These are phyloP conservation scores for Pyrenophora teres DNA, from an alignment of 2,329 filamentous ascomycete genomes.

Conservation along the genomic window DNA sequence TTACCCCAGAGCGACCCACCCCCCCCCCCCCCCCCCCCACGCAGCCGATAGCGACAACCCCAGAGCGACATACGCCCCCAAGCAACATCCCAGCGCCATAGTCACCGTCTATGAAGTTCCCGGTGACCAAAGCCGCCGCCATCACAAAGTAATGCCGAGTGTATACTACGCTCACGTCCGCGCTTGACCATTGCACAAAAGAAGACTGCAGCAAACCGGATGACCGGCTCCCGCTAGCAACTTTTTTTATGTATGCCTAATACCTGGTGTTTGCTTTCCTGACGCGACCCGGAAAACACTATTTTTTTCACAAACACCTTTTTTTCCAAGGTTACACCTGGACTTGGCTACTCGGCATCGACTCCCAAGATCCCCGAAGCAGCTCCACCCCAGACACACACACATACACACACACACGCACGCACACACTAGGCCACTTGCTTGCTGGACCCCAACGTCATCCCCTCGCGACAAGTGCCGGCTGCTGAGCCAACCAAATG, in stretches of 20 bases:
- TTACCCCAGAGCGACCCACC: not conserved
- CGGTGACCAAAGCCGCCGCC: slow-evolving; percentile 1
- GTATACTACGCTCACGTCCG: slow-evolving; percentile 3
- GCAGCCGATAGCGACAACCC: slow-evolving; percentile 2
- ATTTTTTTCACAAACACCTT: no score
- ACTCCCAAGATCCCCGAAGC: slow-evolving; percentile 1
- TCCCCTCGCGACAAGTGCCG: slow-evolving; percentile 2
- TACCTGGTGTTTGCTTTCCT: not conserved
- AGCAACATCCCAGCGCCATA: slow-evolving; percentile 10
- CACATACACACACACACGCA: not conserved
- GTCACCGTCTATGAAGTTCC: slow-evolving; percentile 4
- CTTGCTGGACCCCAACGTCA: slow-evolving; percentile 1
- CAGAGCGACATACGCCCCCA: slow-evolving; percentile 2
- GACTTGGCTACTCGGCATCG: no score
- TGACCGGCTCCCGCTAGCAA: slow-evolving; percentile 2
- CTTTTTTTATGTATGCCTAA: slow-evolving; percentile 2
- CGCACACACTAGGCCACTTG: not conserved
- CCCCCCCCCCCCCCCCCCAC: slow-evolving; percentile 1
- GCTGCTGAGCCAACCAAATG: slow-evolving; percentile 6
- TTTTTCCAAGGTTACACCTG: no score
- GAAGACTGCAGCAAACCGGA: slow-evolving; percentile 5
- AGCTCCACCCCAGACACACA: not conserved
- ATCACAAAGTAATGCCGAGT: slow-evolving; percentile 11
- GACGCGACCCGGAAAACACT: no score
- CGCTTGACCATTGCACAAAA: not conserved